Base-by-base conservation (phyloP, 2,329 filamentous ascomycete species). In the Colletotrichum destructivum region DNA sequence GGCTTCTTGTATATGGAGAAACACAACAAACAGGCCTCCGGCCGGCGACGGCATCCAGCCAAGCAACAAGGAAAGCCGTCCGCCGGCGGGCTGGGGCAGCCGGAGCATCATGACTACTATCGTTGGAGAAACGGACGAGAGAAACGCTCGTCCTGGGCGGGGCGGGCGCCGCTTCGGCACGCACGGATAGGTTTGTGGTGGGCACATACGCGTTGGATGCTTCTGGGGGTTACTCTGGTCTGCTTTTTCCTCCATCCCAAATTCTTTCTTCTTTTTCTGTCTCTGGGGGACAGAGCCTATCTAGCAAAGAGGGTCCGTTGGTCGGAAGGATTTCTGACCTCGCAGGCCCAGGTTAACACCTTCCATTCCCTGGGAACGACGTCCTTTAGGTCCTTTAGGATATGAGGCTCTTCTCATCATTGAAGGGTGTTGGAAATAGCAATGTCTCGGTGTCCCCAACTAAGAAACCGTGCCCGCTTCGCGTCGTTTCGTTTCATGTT, bases 1-100 rank as follows among this genome's bases (percentile, higher is more conserved):
- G 68, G 68, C 68, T 63, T 71, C 57, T 52, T 61, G 56, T 62
- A 61, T 35, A 70, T 4, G 49, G 66, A 51, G 63, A 61, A 70
- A 46, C 38, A 55, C 54, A 47, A 46, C 51, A 46, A n/a, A 31
- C 49, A 26, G 47, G 52, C 52, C 52, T 38, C 31, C 46, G 18
- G 26, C 47, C 31, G n/a, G n/a, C 47, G 49, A 23, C 54, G 44
- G 42, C 15, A 54, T 21, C 7, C 15, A 35, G 42, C 56, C 42
- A 67, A 66, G 44, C 63, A 51, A 62, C 21, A 11, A 61, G 21
- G 23, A 35, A 57, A 31, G 21, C 40, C 21, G 42, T 71, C 26
- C 26, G 42, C 38, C 35, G 51, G 49, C 51, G 57, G 42, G 51
- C 35, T 61, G 51, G 63, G 38, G 52, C 35, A 23, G 54, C 23